Evolutionary conservation across 2,329 filamentous ascomycete species (phyloP).

Genomic region (Xylaria sp.): DNA sequence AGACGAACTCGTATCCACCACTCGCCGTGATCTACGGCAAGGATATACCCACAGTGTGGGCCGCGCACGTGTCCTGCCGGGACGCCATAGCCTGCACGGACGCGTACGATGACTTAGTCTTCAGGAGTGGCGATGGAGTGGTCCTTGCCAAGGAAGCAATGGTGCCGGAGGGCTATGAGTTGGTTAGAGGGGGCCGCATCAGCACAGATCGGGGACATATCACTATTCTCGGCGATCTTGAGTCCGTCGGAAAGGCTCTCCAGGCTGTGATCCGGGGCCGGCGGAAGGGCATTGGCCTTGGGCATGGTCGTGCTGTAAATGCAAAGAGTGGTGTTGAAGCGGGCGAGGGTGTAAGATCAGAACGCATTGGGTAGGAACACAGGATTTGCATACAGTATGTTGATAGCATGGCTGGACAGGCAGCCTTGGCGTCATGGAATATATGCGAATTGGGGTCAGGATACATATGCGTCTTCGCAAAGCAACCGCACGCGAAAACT

Average conservation of each 20-base stretch:
- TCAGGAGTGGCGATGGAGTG: slow-evolving; percentile 89
- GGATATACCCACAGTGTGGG: slow-evolving; percentile 84
- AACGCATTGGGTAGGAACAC: neutral
- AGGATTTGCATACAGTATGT: neutral
- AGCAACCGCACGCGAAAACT: neutral
- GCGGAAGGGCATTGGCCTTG: slow-evolving; percentile 77
- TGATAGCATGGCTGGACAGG: neutral
- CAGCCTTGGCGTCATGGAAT: slow-evolving; percentile 11
- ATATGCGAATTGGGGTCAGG: neutral
- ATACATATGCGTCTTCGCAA: neutral
- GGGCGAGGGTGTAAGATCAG: slow-evolving; percentile 6
- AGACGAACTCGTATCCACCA: slow-evolving; percentile 82
- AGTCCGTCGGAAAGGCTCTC: slow-evolving; percentile 80
- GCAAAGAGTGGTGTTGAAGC: slow-evolving; percentile 1
- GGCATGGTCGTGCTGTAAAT: slow-evolving; percentile 45
- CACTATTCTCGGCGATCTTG: slow-evolving; percentile 84
- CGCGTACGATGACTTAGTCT: slow-evolving; percentile 87
- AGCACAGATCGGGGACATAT: slow-evolving; percentile 88
- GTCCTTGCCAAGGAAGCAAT: slow-evolving; percentile 87
- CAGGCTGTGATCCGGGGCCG: slow-evolving; percentile 74
- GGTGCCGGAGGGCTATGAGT: slow-evolving; percentile 81
- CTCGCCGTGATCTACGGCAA: slow-evolving; percentile 88
- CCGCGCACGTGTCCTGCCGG: slow-evolving; percentile 76
- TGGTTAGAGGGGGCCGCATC: slow-evolving; percentile 78
- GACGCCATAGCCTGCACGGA: slow-evolving; percentile 81